Base-by-base conservation (phyloP, 2,329 filamentous ascomycete genomes). In the Elsinoe ampelina region DNA sequence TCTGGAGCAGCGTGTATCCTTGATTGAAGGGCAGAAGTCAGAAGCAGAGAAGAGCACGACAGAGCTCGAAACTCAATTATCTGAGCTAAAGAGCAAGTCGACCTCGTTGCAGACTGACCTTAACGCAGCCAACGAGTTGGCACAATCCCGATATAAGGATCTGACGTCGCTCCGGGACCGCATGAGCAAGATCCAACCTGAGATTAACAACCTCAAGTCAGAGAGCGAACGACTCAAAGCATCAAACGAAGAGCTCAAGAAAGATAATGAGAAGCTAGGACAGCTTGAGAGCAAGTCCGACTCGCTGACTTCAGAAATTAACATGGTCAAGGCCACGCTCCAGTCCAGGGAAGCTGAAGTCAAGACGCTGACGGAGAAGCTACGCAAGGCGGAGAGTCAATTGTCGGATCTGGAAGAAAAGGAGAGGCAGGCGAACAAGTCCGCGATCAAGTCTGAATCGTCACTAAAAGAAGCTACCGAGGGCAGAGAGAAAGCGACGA, bases 141-240 rank as follows among this genome's bases (percentile, higher is more conserved):
- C 93, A 0, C 85, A 95, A 59, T 86, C 82, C 13, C 80, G 93
- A 30, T 97, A 90, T 75, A 95, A 90, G 69, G 91, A 97, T 59
- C 75, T 96, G 1, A 85, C 84, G 0, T 87, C 95, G 26, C 75
- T 95, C 45, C 81, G 85, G 17, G 87, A 92, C 60, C 77, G 91
- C 2, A 71, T 96, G 30, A 85, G 90, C 62, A 95, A 93, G 68
- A 81, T 87, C 0, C 91, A 96, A 66, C 87, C 89, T 0, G 92
- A 98, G 70, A 75, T 97, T 20, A 86, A 85, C 68, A 84, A 76
- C 43, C 77, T 97, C 17, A 83, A 89, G 6, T 82, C 85, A 50
- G 91, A 97, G 64, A 84, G 87, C 30, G 80, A 81, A 0, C 80
- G 84, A 39, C 76, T 97, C 34, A 91, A 89, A 69, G 77, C 76